Conservation (phyloP, 306 rosid genomes). For the Dalbergia cultrata region DNA sequence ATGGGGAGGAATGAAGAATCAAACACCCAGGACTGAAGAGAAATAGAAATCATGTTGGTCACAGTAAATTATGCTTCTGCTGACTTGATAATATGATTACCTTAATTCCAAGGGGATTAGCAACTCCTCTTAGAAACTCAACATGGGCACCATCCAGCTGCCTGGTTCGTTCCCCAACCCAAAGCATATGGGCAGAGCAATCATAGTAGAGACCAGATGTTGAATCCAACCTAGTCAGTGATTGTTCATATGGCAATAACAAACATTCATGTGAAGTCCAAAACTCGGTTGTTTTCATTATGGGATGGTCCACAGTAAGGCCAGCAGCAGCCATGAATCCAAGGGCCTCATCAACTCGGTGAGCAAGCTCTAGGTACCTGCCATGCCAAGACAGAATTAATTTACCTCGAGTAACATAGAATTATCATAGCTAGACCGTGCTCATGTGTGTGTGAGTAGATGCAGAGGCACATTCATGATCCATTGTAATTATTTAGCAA, state of each 20-base stretch:
- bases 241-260: conserved; percentile 85
- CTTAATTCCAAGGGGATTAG: conserved; percentile 90
- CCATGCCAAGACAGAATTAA: conserved; percentile 33
- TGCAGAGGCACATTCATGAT: too few relatives aligned
- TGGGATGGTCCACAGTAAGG: conserved; percentile 80
- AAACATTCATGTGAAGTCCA: conserved; percentile 93
- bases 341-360: conserved; percentile 88
- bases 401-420: background rate
- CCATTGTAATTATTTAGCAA: too few relatives aligned
- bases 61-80: background rate
- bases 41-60: background rate
- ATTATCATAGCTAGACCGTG: background rate
- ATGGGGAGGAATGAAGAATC: background rate
- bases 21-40: background rate
- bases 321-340: conserved; percentile 93
- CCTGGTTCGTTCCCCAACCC: conserved; percentile 91
- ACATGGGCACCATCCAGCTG: conserved; percentile 92
- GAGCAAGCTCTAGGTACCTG: conserved; percentile 84
- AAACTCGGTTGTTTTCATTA: conserved; percentile 79
- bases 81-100: conserved; percentile 37
- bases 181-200: conserved; percentile 87
- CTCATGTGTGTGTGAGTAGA: too few relatives aligned
- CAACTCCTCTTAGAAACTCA: conserved; percentile 85
- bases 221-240: conserved; percentile 85
- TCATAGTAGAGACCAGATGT: conserved; percentile 87